Conservation (phyloP, 192 early-diverging fungal genomes). For the Entomortierella lignicola region DNA sequence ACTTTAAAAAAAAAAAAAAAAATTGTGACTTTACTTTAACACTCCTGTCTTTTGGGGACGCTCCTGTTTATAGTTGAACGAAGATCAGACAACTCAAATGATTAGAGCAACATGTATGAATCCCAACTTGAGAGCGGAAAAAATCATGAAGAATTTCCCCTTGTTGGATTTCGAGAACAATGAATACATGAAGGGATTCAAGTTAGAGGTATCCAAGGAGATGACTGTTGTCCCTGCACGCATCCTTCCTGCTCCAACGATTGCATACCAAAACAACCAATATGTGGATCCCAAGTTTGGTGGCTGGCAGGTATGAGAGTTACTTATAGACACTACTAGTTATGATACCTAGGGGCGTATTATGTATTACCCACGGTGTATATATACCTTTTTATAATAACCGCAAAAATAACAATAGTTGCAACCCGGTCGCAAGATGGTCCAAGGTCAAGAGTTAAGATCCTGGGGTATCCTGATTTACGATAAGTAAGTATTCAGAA, state of each 20-base stretch:
- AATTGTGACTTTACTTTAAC: not conserved
- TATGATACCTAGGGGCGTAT: slow-evolving; percentile 30
- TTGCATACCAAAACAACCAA: slow-evolving; percentile 57
- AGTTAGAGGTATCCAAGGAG: slow-evolving; percentile 65
- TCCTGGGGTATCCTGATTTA: slow-evolving; percentile 83
- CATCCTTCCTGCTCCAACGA: slow-evolving; percentile 74
- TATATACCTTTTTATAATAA: not conserved
- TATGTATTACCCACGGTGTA: slow-evolving; percentile 51
- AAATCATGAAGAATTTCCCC: slow-evolving; percentile 67
- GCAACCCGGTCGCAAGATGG: slow-evolving; percentile 80
- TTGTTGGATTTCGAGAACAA: slow-evolving; percentile 67
- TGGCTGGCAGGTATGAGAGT: slow-evolving; percentile 27
- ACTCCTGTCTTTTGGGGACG: not conserved
- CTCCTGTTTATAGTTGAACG: slow-evolving; percentile 71
- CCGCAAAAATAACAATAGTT: slow-evolving; percentile 50
- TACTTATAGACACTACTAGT: not conserved
- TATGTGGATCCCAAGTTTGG: not conserved
- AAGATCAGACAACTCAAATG: slow-evolving; percentile 92
- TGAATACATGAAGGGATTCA: slow-evolving; percentile 75
- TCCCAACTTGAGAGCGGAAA: slow-evolving; percentile 71
- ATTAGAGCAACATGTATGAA: slow-evolving; percentile 86
- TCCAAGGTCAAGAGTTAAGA: slow-evolving; percentile 67
- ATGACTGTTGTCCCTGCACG: slow-evolving; percentile 79
- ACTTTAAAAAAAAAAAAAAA: too few species aligned
- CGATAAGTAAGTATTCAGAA: slow-evolving; percentile 48